These are phyloP conservation scores for Cystobasidium ongulense DNA, from an alignment of 768 basidiomycete genomes.

Conservation along the genomic window DNA sequence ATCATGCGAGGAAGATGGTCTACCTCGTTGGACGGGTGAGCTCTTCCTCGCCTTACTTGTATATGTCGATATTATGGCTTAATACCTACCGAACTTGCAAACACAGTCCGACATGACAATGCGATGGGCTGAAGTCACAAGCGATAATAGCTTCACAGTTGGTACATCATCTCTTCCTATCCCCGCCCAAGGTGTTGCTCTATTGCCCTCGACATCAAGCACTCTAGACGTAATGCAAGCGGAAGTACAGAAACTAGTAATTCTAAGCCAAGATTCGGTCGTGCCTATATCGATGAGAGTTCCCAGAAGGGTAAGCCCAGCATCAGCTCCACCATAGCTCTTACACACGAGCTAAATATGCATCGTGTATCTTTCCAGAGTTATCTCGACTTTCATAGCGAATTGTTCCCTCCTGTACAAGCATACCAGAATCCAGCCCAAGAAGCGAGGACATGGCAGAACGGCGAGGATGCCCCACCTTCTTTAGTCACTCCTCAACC, in stretches of 20 bases:
- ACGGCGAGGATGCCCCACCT: slow-evolving; percentile 12
- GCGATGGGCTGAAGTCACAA: slow-evolving; percentile 44
- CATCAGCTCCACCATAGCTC: too few relatives aligned
- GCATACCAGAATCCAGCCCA: slow-evolving; percentile 25
- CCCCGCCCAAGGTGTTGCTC: slow-evolving; percentile 39
- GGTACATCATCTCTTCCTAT: slow-evolving; percentile 39
- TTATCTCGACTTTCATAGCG: slow-evolving; percentile 46
- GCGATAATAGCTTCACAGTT: slow-evolving; percentile 42
- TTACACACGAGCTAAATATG: too few relatives aligned
- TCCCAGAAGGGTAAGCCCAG: slow-evolving; percentile 36
- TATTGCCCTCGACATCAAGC: slow-evolving; percentile 40
- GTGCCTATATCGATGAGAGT: slow-evolving; percentile 44
- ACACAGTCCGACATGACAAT: slow-evolving; percentile 45
- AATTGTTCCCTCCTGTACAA: slow-evolving; percentile 43
- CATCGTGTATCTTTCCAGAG: slow-evolving; percentile 34
- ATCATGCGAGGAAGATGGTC: slow-evolving; percentile 43
- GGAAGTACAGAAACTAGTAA: slow-evolving; percentile 44
- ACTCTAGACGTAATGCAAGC: slow-evolving; percentile 45
- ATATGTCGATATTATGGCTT: background rate
- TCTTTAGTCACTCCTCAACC: slow-evolving; percentile 14
- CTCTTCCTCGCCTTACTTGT: background rate
- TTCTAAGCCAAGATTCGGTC: slow-evolving; percentile 43
- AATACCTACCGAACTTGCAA: too few relatives aligned
- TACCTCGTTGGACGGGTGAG: slow-evolving; percentile 43
- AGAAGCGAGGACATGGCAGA: slow-evolving; percentile 33